Conservation (phyloP, 352 stramenopile species). For the Thalassiosira sp. region DNA sequence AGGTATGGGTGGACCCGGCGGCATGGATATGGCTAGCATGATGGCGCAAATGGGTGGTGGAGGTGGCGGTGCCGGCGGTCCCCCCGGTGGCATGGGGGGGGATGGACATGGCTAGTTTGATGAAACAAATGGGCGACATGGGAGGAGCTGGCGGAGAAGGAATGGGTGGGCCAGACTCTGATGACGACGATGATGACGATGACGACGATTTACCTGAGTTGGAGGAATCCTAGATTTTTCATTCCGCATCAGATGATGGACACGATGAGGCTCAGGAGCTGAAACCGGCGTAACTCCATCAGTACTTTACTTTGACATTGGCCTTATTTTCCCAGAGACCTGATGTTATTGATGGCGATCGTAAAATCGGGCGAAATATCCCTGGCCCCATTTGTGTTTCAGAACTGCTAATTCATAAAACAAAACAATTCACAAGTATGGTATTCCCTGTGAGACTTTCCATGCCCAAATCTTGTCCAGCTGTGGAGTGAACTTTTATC, state of each 20-base stretch:
- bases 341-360: neutral
- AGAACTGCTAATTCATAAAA: constrained; percentile 9
- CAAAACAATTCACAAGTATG: neutral
- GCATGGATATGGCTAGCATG: too few species aligned
- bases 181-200: constrained; percentile 61
- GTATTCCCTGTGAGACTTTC: too few species aligned
- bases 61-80: neutral
- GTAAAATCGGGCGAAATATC: neutral
- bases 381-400: neutral
- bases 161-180: constrained; percentile 21
- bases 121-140: constrained; percentile 76
- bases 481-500: too few species aligned
- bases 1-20: constrained; percentile 50
- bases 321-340: neutral
- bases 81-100: too few species aligned
- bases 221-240: constrained; percentile 43
- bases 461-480: too few species aligned
- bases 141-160: constrained; percentile 50
- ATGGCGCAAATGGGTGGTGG: constrained; percentile 1
- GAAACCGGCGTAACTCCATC: too few species aligned
- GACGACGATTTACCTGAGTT: constrained; percentile 80
- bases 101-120: constrained; percentile 68
- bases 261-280: too few species aligned
- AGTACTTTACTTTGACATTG: too few species aligned
- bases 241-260: neutral